Conservation (phyloP, 2,329 filamentous ascomycete genomes). For the Alternaria arborescens region DNA sequence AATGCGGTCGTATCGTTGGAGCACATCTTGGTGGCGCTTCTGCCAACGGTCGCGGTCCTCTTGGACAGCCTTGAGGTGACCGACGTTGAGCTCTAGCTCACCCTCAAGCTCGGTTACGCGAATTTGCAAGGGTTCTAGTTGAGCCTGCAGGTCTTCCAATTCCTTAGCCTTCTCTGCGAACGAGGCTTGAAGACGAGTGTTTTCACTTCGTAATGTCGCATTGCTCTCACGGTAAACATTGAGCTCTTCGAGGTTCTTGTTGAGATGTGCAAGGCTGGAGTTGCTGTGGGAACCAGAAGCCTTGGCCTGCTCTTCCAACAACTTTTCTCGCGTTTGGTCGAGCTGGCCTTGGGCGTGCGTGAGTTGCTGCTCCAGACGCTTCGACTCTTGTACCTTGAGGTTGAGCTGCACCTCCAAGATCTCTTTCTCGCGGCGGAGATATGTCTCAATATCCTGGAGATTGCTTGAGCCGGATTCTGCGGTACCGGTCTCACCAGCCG, state of each 20-base stretch:
- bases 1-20: slow-evolving; percentile 94
- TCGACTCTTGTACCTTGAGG: slow-evolving; percentile 84
- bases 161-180: slow-evolving; percentile 77
- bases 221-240: slow-evolving; percentile 97
- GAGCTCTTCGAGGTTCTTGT: slow-evolving; percentile 93
- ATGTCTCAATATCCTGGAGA: slow-evolving; percentile 89
- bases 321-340: slow-evolving; percentile 85
- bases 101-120: slow-evolving; percentile 84
- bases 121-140: slow-evolving; percentile 82
- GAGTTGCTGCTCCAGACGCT: slow-evolving; percentile 87
- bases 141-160: slow-evolving; percentile 75
- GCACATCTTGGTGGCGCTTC: slow-evolving; percentile 92
- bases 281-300: slow-evolving; percentile 76
- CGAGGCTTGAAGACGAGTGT: slow-evolving; percentile 78
- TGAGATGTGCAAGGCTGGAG: slow-evolving; percentile 85
- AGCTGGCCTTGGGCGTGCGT: slow-evolving; percentile 87
- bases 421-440: slow-evolving; percentile 93
- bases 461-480: slow-evolving; percentile 72
- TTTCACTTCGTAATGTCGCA: slow-evolving; percentile 86
- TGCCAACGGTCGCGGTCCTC: slow-evolving; percentile 95
- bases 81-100: slow-evolving; percentile 80
- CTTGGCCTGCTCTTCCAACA: slow-evolving; percentile 84
- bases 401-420: slow-evolving; percentile 97
- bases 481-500: slow-evolving; percentile 62
- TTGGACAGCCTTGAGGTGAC: slow-evolving; percentile 86